Evolutionary conservation across 768 basidiomycete species (phyloP).

Genomic region (Mycena vitilis): DNA sequence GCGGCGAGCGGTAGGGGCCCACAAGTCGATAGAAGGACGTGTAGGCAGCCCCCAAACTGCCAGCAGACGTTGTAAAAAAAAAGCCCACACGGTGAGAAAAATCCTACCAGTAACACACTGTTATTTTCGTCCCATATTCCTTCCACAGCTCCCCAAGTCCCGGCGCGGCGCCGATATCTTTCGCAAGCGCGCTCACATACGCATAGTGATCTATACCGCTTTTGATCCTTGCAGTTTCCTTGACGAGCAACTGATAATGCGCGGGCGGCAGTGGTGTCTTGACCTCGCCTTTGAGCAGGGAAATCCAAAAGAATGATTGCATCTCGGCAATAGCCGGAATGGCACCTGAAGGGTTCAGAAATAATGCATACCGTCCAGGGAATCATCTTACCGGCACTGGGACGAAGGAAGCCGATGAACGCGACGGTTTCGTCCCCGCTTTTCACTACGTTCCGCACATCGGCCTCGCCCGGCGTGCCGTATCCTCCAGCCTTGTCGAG

Average conservation of each 20-base stretch:
- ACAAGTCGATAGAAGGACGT: constrained; percentile 67
- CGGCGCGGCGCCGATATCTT: constrained; percentile 67
- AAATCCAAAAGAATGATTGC: constrained; percentile 70
- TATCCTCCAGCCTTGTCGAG: constrained; percentile 54
- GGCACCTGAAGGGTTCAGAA: constrained; percentile 51
- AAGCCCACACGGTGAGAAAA: background rate
- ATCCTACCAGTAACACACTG: constrained; percentile 65
- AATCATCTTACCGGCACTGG: constrained; percentile 62
- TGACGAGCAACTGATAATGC: constrained; percentile 66
- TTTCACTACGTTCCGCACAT: constrained; percentile 57
- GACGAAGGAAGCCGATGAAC: constrained; percentile 69
- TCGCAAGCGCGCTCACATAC: constrained; percentile 68
- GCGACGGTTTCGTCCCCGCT: constrained; percentile 59
- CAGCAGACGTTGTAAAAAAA: background rate
- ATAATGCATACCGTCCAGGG: background rate
- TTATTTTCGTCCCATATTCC: constrained; percentile 61
- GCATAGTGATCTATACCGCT: constrained; percentile 70
- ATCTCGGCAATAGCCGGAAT: constrained; percentile 71
- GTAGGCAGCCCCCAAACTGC: constrained; percentile 69
- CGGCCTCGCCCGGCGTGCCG: constrained; percentile 53
- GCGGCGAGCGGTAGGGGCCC: constrained; percentile 59
- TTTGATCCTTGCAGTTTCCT: constrained; percentile 62
- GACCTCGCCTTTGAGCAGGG: constrained; percentile 57
- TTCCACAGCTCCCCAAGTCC: constrained; percentile 58
- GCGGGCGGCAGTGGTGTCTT: constrained; percentile 56